These are phyloP conservation scores for Macrolepiota albuminosa DNA, from an alignment of 768 basidiomycete genomes.

Conservation along the genomic window DNA sequence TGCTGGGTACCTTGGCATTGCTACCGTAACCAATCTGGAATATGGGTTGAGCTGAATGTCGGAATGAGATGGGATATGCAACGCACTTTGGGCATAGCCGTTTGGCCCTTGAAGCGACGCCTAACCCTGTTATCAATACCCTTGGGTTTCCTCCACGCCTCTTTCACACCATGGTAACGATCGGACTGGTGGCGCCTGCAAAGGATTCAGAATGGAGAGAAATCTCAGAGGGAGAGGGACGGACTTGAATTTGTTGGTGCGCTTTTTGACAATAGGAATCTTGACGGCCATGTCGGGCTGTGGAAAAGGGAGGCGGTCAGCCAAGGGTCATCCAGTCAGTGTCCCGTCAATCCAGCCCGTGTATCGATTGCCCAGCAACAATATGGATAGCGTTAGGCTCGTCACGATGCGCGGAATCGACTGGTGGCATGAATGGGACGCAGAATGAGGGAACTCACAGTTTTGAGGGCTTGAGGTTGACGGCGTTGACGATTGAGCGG, in stretches of 20 bases:
- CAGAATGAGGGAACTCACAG: constrained; percentile 42
- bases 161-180: constrained; percentile 95
- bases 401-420: constrained; percentile 9
- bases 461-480: constrained; percentile 46
- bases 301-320: constrained; percentile 14
- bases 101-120: constrained; percentile 92
- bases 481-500: constrained; percentile 31
- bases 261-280: constrained; percentile 84
- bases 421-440: constrained; percentile 14
- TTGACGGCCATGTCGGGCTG: constrained; percentile 50
- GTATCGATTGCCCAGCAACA: not conserved
- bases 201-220: constrained; percentile 7
- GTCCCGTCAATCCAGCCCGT: constrained; percentile 15
- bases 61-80: not conserved
- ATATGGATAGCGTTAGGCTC: constrained; percentile 12
- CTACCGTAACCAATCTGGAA: constrained; percentile 80
- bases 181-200: constrained; percentile 96
- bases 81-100: constrained; percentile 90
- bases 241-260: constrained; percentile 95
- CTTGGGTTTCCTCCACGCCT: constrained; percentile 99
- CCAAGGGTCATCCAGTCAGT: constrained; percentile 32
- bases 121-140: constrained; percentile 99
- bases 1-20: constrained; percentile 64
- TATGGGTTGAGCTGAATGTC: constrained; percentile 1
- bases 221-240: constrained; percentile 23